These are phyloP conservation scores for Chloris gayana DNA, from an alignment of 176 grass and related monocot genomes.

Conservation along the genomic window DNA sequence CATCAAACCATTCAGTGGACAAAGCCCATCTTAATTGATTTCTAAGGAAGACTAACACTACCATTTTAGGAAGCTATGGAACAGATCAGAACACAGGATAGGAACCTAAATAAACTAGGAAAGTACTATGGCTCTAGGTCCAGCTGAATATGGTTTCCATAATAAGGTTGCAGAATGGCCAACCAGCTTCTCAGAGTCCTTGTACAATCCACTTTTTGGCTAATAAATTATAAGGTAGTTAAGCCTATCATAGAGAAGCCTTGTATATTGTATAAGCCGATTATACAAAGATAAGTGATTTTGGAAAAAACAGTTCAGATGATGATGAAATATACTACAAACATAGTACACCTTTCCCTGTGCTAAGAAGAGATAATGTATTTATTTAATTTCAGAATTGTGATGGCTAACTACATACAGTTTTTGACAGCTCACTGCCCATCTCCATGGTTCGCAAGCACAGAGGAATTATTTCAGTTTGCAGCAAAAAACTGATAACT, in stretches of 20 bases:
- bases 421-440: conserved; percentile 98
- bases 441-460: conserved; percentile 98
- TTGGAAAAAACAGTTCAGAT: neutral
- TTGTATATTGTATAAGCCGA: neutral
- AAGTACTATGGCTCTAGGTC: neutral
- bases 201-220: conserved; percentile 4
- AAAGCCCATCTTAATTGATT: neutral
- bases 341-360: neutral
- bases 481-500: conserved; percentile 95
- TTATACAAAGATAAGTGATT: neutral
- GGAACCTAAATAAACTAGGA: neutral
- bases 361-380: conserved; percentile 25
- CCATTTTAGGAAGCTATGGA: neutral
- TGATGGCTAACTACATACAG: conserved; percentile 52
- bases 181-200: neutral
- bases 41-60: neutral
- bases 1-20: neutral
- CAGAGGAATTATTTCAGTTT: conserved; percentile 99
- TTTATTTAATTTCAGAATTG: conserved; percentile 14
- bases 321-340: neutral
- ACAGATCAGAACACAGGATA: neutral
- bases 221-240: neutral
- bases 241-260: neutral
- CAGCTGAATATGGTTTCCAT: neutral
- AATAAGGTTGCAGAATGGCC: neutral